These are phyloP conservation scores for Fusarium guadeloupense DNA, from an alignment of 2,329 filamentous ascomycete genomes.

Conservation along the genomic window DNA sequence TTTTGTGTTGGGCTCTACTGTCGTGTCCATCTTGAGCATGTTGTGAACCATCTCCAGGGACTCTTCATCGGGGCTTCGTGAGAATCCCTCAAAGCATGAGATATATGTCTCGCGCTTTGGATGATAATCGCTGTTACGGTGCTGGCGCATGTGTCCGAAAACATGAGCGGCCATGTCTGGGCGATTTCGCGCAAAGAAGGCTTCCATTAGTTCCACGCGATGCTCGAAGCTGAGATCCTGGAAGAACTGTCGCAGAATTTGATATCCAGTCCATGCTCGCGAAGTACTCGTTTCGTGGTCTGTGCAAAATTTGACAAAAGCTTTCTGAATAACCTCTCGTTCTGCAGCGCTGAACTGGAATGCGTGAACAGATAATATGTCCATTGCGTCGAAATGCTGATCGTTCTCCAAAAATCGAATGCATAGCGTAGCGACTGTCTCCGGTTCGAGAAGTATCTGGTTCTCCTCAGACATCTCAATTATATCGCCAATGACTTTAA, in stretches of 20 bases:
- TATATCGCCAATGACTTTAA: constrained; percentile 77
- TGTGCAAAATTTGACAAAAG: constrained; percentile 74
- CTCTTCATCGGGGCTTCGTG: constrained; percentile 61
- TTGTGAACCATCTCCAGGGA: constrained; percentile 83
- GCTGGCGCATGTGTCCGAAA: constrained; percentile 93
- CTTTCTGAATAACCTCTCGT: constrained; percentile 70
- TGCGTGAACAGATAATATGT: constrained; percentile 80
- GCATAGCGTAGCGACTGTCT: constrained; percentile 78
- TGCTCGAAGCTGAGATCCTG: constrained; percentile 70
- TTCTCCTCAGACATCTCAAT: constrained; percentile 77
- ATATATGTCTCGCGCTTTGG: constrained; percentile 81
- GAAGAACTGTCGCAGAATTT: constrained; percentile 72
- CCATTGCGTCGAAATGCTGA: constrained; percentile 81
- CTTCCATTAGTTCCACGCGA: constrained; percentile 79
- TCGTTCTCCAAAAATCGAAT: constrained; percentile 78
- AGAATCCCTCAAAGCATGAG: constrained; percentile 79
- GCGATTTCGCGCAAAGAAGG: constrained; percentile 80
- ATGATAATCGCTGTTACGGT: constrained; percentile 68
- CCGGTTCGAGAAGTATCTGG: constrained; percentile 73
- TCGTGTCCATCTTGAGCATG: constrained; percentile 92
- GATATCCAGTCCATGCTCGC: constrained; percentile 71
- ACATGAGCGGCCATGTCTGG: constrained; percentile 87
- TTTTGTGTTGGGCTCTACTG: constrained; percentile 77
- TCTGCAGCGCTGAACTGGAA: constrained; percentile 76
- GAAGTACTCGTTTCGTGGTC: constrained; percentile 70